Conservation (phyloP, 139 green algal species). For the Chlamydomonas sp. region DNA sequence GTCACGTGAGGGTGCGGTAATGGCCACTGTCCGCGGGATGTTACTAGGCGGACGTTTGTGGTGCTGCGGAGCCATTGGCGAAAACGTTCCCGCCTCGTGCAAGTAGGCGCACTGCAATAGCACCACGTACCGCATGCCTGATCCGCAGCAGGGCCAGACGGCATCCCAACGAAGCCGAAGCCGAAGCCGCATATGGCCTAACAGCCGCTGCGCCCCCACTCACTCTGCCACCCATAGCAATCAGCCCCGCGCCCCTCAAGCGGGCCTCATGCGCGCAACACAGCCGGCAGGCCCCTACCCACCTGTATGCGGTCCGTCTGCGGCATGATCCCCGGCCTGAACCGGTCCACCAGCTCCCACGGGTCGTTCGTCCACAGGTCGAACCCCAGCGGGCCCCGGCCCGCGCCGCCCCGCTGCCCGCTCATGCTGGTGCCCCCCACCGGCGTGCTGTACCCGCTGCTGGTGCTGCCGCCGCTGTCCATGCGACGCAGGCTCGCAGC, state of each 20-base stretch:
- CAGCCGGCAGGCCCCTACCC: neutral
- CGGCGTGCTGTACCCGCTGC: neutral
- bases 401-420: neutral
- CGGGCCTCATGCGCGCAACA: neutral
- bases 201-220: no score
- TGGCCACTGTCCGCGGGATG: no score
- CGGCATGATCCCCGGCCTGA: constrained; percentile 38
- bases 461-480: neutral
- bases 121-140: neutral
- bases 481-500: neutral
- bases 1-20: neutral
- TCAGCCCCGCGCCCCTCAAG: no score
- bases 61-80: no score
- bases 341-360: constrained; percentile 28
- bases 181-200: no score
- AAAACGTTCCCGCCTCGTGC: no score
- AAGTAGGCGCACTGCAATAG: no score
- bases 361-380: constrained; percentile 36
- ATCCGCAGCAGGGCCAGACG: neutral
- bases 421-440: neutral
- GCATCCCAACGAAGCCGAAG: no score
- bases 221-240: no score
- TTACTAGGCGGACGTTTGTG: no score
- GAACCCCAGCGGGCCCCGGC: neutral
- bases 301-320: constrained; percentile 42